phyloP scores from a whole-genome alignment of 2,329 filamentous ascomycete species.

The Aspergillus pseudoterreus region DNA sequence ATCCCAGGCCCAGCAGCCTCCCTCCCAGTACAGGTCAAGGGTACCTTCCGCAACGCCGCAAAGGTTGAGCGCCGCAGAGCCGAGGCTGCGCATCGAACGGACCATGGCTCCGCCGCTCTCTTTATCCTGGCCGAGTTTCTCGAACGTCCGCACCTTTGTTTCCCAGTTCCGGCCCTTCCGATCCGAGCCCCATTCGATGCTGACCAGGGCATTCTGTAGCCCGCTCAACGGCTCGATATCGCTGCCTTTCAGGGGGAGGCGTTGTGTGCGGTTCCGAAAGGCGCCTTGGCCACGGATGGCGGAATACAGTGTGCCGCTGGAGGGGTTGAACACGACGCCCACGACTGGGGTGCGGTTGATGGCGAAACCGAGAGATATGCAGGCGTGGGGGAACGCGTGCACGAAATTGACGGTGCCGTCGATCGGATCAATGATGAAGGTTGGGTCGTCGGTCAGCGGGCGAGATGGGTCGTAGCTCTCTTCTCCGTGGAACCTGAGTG shows the following conservation, averaged over 20 bases:
- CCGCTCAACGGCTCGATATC: slow-evolving; percentile 45
- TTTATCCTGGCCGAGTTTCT: slow-evolving; percentile 44
- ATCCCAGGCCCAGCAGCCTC: slow-evolving; percentile 64
- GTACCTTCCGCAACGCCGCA: slow-evolving; percentile 57
- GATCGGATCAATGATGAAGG: slow-evolving; percentile 62
- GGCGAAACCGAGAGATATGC: slow-evolving; percentile 57
- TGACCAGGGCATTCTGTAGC: slow-evolving; percentile 51
- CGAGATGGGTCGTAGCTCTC: slow-evolving; percentile 57
- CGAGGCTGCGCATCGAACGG: slow-evolving; percentile 54
- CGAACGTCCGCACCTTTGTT: slow-evolving; percentile 55
- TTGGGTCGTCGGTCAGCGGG: slow-evolving; percentile 51
- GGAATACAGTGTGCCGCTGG: slow-evolving; percentile 53
- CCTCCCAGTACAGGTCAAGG: slow-evolving; percentile 63
- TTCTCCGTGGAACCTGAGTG: slow-evolving; percentile 51
- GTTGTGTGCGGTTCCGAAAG: slow-evolving; percentile 39
- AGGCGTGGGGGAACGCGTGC: slow-evolving; percentile 57
- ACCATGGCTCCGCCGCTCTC: slow-evolving; percentile 60
- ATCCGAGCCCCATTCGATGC: slow-evolving; percentile 61
- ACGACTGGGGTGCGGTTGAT: slow-evolving; percentile 49
- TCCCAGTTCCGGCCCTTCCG: slow-evolving; percentile 55
- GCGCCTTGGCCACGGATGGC: slow-evolving; percentile 55
- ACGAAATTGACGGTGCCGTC: slow-evolving; percentile 65
- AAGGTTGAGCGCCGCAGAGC: slow-evolving; percentile 59
- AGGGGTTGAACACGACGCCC: slow-evolving; percentile 61
- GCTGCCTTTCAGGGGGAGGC: slow-evolving; percentile 45